phyloP scores from a whole-genome alignment of 2,329 filamentous ascomycete species.

The Aspergillus sp. region DNA sequence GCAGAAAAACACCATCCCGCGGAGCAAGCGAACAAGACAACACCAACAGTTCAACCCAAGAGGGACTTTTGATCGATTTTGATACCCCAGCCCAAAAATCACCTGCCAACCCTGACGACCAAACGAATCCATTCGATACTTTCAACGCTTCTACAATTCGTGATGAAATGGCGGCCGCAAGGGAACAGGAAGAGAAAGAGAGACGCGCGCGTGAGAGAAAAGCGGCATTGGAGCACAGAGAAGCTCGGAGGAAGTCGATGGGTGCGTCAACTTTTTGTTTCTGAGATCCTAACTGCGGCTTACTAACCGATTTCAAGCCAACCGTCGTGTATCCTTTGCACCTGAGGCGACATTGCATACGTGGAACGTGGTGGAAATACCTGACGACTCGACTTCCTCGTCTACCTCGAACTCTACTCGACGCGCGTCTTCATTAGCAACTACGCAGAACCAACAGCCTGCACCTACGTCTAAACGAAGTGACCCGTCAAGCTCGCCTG shows the following conservation, averaged over 20 bases:
- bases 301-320: conserved; percentile 52
- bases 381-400: conserved; percentile 80
- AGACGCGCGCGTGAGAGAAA: conserved; percentile 58
- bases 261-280: conserved; percentile 44
- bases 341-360: conserved; percentile 97
- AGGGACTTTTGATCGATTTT: conserved; percentile 45
- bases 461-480: conserved; percentile 22
- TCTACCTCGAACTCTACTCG: conserved; percentile 73
- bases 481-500: conserved; percentile 63
- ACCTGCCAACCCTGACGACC: conserved; percentile 39
- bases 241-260: conserved; percentile 87
- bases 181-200: conserved; percentile 68
- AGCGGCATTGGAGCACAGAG: conserved; percentile 69
- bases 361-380: conserved; percentile 89
- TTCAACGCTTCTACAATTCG: conserved; percentile 43
- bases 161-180: conserved; percentile 62
- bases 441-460: conserved; percentile 42
- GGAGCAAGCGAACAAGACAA: conserved; percentile 23
- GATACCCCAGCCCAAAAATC: conserved; percentile 38
- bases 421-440: conserved; percentile 63
- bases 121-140: conserved; percentile 50
- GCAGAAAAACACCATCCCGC: conserved; percentile 41
- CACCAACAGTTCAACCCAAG: conserved; percentile 24
- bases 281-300: background rate
- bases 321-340: conserved; percentile 92